Evolutionary conservation across 805 yeast species (phyloP), one percentile per base, ranked within the genome.

Genomic region (Tetrapisispora fleetii): DNA sequence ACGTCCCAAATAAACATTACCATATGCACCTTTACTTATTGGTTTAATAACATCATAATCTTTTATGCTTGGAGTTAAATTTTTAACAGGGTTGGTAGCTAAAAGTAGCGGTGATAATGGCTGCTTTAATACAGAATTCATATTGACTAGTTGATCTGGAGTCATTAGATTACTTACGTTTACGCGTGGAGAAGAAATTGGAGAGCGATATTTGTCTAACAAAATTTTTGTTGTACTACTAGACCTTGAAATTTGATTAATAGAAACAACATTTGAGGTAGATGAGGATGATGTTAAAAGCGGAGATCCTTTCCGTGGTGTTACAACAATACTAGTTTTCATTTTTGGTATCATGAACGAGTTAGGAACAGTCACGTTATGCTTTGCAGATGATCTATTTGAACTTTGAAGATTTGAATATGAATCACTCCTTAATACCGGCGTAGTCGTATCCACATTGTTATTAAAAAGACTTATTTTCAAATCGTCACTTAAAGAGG

Each of bases 11-110:
- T 81, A 93, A 2, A 93, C 99, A 36, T 95, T 84, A 0, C 99
- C 99, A 72, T 90, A 93, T 0, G 99, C 99, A 39, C 99, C 99
- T 60, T 88, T 86, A 59, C 96, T 87, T 46, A 93, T 88, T 0
- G 99, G 96, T 62, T 89, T 88, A 48, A 93, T 71, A 30, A 93
- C 78, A 57, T 88, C 96, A 65, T 89, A 93, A 63, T 95, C 98
- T 50, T 76, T 78, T 30, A 91, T 88, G 2, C 87, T 81, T 0
- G 95, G 93, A 0, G 75, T 60, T 0, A 85, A 75, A 51, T 79
- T 78, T 33, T 69, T 66, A 0, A 75, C 51, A 5, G 81, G 75
- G 1, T 83, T 74, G 11, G 80, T 76, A 1, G 91, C 82, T 1
- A 86, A 78, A 40, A 89, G 65, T 19, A 89, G 67, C 0, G 96